Evolutionary conservation across 352 stramenopile genomes (phyloP).

Genomic region (Phytophthora constricta): DNA sequence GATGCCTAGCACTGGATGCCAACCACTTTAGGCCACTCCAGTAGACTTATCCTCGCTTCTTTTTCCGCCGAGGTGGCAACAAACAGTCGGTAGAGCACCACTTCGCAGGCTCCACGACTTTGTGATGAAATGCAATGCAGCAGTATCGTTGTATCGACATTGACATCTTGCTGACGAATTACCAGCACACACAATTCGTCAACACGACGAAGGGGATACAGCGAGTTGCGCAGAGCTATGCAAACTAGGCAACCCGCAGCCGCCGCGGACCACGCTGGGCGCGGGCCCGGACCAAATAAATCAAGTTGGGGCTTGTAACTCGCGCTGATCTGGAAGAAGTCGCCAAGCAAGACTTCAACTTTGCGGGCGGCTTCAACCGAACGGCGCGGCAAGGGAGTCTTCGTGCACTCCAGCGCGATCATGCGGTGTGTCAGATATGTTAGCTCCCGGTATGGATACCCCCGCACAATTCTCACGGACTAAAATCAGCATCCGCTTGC

Average conservation of each 20-base stretch:
- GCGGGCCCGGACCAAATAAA: not conserved
- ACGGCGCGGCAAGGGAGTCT: no score
- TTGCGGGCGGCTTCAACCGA: not conserved
- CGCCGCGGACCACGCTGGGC: not conserved
- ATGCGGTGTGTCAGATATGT: not conserved
- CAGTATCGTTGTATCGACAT: no score
- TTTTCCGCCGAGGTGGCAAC: no score
- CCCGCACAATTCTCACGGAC: not conserved
- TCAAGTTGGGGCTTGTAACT: not conserved
- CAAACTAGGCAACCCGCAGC: not conserved
- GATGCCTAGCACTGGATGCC: no score
- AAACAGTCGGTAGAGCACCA: no score
- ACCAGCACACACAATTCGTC: no score
- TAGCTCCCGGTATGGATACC: not conserved
- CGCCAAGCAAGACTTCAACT: not conserved
- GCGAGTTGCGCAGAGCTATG: not conserved
- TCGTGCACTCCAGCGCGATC: not conserved
- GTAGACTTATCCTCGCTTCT: no score
- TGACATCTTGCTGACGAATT: no score
- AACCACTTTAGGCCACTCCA: no score
- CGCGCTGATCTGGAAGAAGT: not conserved
- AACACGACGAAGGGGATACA: not conserved
- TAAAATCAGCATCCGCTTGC: not conserved
- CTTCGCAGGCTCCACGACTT: no score
- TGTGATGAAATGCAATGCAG: no score